These are phyloP conservation scores for Parafenestella ontariensis DNA, from an alignment of 2,329 filamentous ascomycete species.

Conservation along the genomic window DNA sequence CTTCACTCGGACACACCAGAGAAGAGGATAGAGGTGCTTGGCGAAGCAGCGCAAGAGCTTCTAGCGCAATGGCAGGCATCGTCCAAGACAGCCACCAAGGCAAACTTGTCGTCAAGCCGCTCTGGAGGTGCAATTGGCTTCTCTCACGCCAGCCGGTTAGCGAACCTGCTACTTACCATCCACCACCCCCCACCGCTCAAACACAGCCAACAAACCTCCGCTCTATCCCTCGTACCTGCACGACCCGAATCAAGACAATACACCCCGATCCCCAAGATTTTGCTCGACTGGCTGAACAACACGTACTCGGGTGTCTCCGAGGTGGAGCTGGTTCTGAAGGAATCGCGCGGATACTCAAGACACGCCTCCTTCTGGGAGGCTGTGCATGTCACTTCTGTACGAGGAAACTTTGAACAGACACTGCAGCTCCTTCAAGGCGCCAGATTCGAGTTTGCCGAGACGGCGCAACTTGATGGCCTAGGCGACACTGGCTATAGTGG, in stretches of 20 bases:
- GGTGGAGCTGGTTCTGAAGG: slow-evolving; percentile 67
- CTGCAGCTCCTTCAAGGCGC: slow-evolving; percentile 74
- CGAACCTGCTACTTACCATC: slow-evolving; percentile 77
- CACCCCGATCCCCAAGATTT: slow-evolving; percentile 72
- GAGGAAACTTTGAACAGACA: slow-evolving; percentile 74
- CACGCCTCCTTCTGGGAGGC: slow-evolving; percentile 86
- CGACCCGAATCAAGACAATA: slow-evolving; percentile 32
- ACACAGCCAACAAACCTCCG: slow-evolving; percentile 30
- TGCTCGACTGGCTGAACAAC: slow-evolving; percentile 82
- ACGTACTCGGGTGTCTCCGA: slow-evolving; percentile 76
- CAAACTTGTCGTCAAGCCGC: slow-evolving; percentile 23
- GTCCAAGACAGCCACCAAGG: slow-evolving; percentile 16
- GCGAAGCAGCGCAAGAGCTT: slow-evolving; percentile 38
- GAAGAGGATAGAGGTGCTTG: slow-evolving; percentile 36
- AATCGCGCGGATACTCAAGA: slow-evolving; percentile 75
- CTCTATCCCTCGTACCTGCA: slow-evolving; percentile 33
- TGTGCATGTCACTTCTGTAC: slow-evolving; percentile 72
- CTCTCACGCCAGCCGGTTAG: slow-evolving; percentile 80
- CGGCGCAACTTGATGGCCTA: slow-evolving; percentile 66
- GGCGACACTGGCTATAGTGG: slow-evolving; percentile 74
- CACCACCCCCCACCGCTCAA: slow-evolving; percentile 64
- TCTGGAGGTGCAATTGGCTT: slow-evolving; percentile 64
- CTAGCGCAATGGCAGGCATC: slow-evolving; percentile 61
- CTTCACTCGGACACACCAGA: slow-evolving; percentile 41
- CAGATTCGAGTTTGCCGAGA: slow-evolving; percentile 78